Percentiles rank a stretch among this genome's conserved stretches.
Evolutionary conservation across 2,329 filamentous ascomycete genomes (phyloP).

Genomic region (Aspergillus ustus): DNA sequence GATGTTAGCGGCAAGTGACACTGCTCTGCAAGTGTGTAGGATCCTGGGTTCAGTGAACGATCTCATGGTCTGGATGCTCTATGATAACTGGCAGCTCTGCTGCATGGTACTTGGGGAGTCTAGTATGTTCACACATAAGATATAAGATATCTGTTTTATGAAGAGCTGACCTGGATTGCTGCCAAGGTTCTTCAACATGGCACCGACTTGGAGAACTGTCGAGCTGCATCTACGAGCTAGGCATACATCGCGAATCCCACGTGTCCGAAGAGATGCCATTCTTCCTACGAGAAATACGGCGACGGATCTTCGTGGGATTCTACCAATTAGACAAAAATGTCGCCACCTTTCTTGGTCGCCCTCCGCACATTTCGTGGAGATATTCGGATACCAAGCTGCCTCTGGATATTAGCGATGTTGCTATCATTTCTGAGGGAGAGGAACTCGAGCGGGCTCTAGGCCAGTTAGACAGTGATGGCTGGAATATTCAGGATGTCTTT

Average conservation of each 20-base stretch:
- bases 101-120: slow-evolving; percentile 42
- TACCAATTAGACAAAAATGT: slow-evolving; percentile 37
- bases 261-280: slow-evolving; percentile 20
- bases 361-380: slow-evolving; percentile 30
- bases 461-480: slow-evolving; percentile 26
- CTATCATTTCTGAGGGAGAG: slow-evolving; percentile 13
- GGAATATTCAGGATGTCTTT: slow-evolving; percentile 23
- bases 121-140: slow-evolving; percentile 29
- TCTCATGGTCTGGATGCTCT: slow-evolving; percentile 35
- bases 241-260: slow-evolving; percentile 30
- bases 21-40: slow-evolving; percentile 42
- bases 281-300: slow-evolving; percentile 30
- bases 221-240: slow-evolving; percentile 33
- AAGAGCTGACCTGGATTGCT: slow-evolving; percentile 1
- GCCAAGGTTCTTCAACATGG: slow-evolving; percentile 30
- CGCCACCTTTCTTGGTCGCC: slow-evolving; percentile 34
- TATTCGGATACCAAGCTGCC: slow-evolving; percentile 30
- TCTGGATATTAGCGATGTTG: slow-evolving; percentile 31
- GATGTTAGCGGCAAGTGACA: slow-evolving; percentile 41
- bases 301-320: slow-evolving; percentile 31
- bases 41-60: slow-evolving; percentile 46
- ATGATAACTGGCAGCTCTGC: slow-evolving; percentile 43
- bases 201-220: slow-evolving; percentile 32
- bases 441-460: slow-evolving; percentile 12
- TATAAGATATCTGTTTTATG: background rate